Base-by-base conservation (phyloP, 805 yeast genomes). In the Saturnispora hagleri region DNA sequence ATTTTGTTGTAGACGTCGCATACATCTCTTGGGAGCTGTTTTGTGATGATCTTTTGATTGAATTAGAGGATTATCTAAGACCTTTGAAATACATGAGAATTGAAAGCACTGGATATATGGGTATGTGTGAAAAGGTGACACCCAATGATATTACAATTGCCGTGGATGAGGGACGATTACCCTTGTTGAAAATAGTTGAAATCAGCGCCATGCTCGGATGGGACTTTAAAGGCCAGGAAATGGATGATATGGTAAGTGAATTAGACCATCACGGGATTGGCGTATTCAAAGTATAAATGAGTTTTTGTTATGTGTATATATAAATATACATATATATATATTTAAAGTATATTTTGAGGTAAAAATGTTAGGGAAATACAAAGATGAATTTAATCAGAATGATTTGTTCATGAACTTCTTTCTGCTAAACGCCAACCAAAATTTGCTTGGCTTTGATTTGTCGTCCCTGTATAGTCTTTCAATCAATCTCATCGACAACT, bases 331-430 rank as follows among this genome's bases (percentile, higher is more conserved):
- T 17, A 36, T 36, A 17, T 36, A 35, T n/a, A 8, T 35, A n/a
- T 12, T 15, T 35, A 35, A n/a, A 35, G 12, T 18, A 10, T 18
- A 10, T 18, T 38, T 38, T 38, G 13, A 38, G 18, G 6, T 9
- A 38, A 17, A 15, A 38, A 18, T 38, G 42, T 38, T 38, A 38
- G 8, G 20, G 10, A 13, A 12, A 38, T 38, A 38, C 12, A 38
- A 38, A 10, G 42, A 38, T 4, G 24, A 8, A 9, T 15, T 13
- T 13, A 38, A 15, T 55, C 59, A 84, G 61, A 88, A 75, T 59
- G 86, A 79, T 69, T 90, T 88, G 72, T 93, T 93, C 99, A 93
- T 93, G 67, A 93, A 93, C 66, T 88, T 81, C 71, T 95, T 85
- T 72, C 93, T 83, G 40, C 96, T 86, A 69, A 93, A 93, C 2